Conservation (phyloP, 1,284 basidiomycete genomes). For the Pisolithus thermaeus region DNA sequence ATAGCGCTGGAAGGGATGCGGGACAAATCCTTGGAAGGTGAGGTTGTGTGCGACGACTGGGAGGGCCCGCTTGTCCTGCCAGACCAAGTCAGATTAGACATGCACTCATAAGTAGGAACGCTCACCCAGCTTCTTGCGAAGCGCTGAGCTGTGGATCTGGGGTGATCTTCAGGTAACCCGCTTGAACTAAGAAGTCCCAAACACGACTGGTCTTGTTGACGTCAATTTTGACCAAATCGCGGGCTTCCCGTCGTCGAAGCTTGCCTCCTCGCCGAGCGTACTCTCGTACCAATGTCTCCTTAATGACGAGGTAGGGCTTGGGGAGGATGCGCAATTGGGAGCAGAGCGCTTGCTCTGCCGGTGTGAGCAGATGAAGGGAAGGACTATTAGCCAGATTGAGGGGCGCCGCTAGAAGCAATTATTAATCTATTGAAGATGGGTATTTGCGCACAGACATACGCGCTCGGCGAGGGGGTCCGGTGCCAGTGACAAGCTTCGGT, state of each 20-base stretch:
- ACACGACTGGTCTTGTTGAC: slow-evolving; percentile 87
- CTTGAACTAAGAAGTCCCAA: slow-evolving; percentile 84
- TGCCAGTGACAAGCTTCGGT: slow-evolving; percentile 41
- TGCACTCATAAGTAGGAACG: not conserved
- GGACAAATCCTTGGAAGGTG: slow-evolving; percentile 35
- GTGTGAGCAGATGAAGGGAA: slow-evolving; percentile 80
- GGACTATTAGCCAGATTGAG: slow-evolving; percentile 85
- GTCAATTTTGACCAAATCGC: slow-evolving; percentile 87
- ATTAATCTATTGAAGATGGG: not conserved
- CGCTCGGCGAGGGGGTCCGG: slow-evolving; percentile 39
- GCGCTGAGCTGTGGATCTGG: slow-evolving; percentile 33
- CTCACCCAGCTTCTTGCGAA: slow-evolving; percentile 18
- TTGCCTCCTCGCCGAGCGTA: slow-evolving; percentile 86
- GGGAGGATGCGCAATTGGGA: slow-evolving; percentile 84
- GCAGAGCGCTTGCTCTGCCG: slow-evolving; percentile 84
- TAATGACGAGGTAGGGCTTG: slow-evolving; percentile 88
- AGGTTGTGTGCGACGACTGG: slow-evolving; percentile 27
- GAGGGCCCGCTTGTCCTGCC: slow-evolving; percentile 11
- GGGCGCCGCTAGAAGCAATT: slow-evolving; percentile 48
- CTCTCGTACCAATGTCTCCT: slow-evolving; percentile 87
- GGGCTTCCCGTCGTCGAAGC: slow-evolving; percentile 77
- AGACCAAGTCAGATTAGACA: not conserved
- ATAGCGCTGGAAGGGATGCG: slow-evolving; percentile 26
- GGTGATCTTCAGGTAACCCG: slow-evolving; percentile 65
- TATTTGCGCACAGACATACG: slow-evolving; percentile 33